Conservation (phyloP, 371 early-diverging fungal genomes). For the Nematocida sp. region DNA sequence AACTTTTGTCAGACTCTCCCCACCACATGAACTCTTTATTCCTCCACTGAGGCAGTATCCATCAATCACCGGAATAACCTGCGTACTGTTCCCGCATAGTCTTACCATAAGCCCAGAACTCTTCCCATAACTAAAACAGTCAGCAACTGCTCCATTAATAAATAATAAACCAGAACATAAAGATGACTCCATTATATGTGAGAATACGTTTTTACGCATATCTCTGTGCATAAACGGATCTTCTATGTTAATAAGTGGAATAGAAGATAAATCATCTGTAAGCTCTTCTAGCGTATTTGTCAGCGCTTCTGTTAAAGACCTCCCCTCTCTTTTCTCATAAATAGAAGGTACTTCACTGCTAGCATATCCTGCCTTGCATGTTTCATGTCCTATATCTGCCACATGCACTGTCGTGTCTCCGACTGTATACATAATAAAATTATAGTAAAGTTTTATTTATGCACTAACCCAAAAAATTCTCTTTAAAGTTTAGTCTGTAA, state of each 20-base stretch:
- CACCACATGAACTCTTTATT: slow-evolving; percentile 49
- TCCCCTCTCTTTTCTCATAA: slow-evolving; percentile 31
- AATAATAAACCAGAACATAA: slow-evolving; percentile 55
- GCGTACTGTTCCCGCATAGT: slow-evolving; percentile 55
- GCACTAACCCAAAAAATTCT: neutral
- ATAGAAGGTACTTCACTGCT: slow-evolving; percentile 32
- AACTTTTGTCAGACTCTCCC: slow-evolving; percentile 19
- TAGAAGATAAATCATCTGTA: slow-evolving; percentile 32
- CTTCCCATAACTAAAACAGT: slow-evolving; percentile 63
- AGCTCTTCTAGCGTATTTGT: slow-evolving; percentile 39
- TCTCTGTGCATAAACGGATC: slow-evolving; percentile 51
- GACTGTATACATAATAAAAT: slow-evolving; percentile 51
- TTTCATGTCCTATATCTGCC: slow-evolving; percentile 61
- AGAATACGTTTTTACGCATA: slow-evolving; percentile 38
- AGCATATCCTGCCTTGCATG: slow-evolving; percentile 59
- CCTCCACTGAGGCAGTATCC: slow-evolving; percentile 53
- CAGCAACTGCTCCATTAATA: slow-evolving; percentile 60
- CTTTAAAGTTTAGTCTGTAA: no score
- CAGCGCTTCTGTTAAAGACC: slow-evolving; percentile 18
- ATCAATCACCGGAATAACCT: slow-evolving; percentile 60
- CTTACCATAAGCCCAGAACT: slow-evolving; percentile 54
- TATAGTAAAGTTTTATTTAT: slow-evolving; percentile 21
- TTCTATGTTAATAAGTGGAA: slow-evolving; percentile 55
- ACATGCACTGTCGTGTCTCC: slow-evolving; percentile 48
- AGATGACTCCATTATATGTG: slow-evolving; percentile 57